A percentile compares a stretch with the other conserved stretches of the same genome.
Evolutionary conservation across 2,329 filamentous ascomycete species (phyloP).

Genomic region (Rasamsonia emersonii): DNA sequence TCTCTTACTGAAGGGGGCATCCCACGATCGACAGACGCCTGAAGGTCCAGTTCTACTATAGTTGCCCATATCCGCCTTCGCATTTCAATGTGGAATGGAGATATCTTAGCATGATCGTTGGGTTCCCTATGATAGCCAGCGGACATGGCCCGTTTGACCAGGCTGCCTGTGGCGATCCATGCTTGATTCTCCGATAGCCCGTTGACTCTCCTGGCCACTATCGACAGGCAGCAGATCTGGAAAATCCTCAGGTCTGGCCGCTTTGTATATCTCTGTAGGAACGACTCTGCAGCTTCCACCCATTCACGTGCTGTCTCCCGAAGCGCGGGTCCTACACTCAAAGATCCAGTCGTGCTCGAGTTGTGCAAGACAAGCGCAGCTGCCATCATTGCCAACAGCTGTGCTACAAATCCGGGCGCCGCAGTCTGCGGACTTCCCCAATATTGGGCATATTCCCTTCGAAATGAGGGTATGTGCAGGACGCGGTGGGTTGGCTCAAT

Average conservation of each 20-base stretch:
- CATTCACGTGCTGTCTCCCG: not conserved
- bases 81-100: conserved; percentile 36
- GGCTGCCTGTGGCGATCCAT: conserved; percentile 40
- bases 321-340: not conserved
- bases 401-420: no score
- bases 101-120: conserved; percentile 23
- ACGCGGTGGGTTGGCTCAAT: conserved; percentile 30
- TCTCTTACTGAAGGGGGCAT: conserved; percentile 40
- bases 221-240: conserved; percentile 2
- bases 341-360: not conserved
- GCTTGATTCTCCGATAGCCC: not conserved
- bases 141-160: conserved; percentile 46
- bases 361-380: conserved; percentile 2
- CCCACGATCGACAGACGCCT: conserved; percentile 47
- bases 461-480: conserved; percentile 31
- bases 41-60: conserved; percentile 49
- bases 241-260: conserved; percentile 3
- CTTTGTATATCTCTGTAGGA: conserved; percentile 1
- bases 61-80: conserved; percentile 50
- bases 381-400: no score
- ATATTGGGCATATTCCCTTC: conserved; percentile 25
- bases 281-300: conserved; percentile 3
- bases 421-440: no score
- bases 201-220: conserved; percentile 4
- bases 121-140: conserved; percentile 43